Evolutionary conservation across 2,329 filamentous ascomycete genomes (phyloP).

Genomic region (Gaeumannomyces sp.): DNA sequence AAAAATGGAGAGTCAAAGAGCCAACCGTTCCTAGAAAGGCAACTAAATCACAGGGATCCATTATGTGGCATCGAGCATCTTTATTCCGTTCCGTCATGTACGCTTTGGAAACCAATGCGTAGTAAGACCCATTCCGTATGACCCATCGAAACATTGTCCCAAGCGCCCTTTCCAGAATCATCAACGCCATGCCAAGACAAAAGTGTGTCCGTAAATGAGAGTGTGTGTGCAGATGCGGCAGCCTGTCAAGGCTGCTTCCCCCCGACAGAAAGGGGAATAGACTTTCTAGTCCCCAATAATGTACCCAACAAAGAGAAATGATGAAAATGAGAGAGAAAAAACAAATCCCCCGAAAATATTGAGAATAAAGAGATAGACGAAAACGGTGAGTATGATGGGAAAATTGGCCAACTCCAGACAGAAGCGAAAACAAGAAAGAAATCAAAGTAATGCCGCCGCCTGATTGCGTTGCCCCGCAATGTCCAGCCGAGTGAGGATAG

Average conservation of each 20-base stretch:
- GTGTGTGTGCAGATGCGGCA: not conserved
- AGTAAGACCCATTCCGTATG: not conserved
- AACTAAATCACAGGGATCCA: not conserved
- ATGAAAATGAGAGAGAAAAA: not conserved
- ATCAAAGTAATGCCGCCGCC: not conserved
- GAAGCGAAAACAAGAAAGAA: not conserved
- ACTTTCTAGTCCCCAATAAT: not conserved
- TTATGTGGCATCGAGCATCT: not conserved
- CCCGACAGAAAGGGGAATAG: not conserved
- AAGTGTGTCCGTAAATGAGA: not conserved
- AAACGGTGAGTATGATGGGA: not conserved
- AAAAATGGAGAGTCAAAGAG: not conserved
- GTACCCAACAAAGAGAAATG: no score
- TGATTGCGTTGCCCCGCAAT: not conserved
- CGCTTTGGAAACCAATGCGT: conserved; percentile 16
- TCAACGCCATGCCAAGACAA: not conserved
- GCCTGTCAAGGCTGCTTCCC: not conserved
- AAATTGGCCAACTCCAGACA: not conserved
- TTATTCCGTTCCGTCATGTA: not conserved
- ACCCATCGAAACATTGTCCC: conserved; percentile 46
- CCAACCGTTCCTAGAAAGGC: not conserved
- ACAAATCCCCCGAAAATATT: not conserved
- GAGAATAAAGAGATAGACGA: not conserved
- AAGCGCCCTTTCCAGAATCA: conserved; percentile 33
- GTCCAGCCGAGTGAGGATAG: conserved; percentile 1